These are phyloP conservation scores for Galerina marginata DNA, from an alignment of 768 basidiomycete species.

Conservation along the genomic window DNA sequence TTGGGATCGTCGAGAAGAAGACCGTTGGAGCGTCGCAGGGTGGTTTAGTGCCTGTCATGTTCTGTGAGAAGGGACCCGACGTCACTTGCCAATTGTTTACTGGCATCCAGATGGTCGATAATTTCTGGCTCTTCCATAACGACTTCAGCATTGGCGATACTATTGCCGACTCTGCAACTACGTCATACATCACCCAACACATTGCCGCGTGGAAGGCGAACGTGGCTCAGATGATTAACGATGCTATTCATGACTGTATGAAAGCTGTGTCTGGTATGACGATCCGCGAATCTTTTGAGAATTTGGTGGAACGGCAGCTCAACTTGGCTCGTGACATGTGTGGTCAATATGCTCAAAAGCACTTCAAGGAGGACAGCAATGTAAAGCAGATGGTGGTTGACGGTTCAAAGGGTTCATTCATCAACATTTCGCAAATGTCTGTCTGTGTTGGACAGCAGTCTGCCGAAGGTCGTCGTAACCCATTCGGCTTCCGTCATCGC, in stretches of 20 bases:
- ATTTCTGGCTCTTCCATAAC: slow-evolving; percentile 98
- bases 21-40: slow-evolving; percentile 97
- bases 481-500: slow-evolving; percentile 97
- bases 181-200: slow-evolving; percentile 83
- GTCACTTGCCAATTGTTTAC: slow-evolving; percentile 90
- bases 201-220: slow-evolving; percentile 82
- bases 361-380: slow-evolving; percentile 98
- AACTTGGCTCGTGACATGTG: slow-evolving; percentile 95
- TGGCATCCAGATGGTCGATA: slow-evolving; percentile 93
- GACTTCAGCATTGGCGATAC: slow-evolving; percentile 99
- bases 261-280: slow-evolving; percentile 98
- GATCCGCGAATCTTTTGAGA: slow-evolving; percentile 98
- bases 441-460: slow-evolving; percentile 98
- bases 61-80: slow-evolving; percentile 96
- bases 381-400: slow-evolving; percentile 99
- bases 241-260: slow-evolving; percentile 85
- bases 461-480: slow-evolving; percentile 97
- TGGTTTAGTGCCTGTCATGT: slow-evolving; percentile 94
- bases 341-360: slow-evolving; percentile 96
- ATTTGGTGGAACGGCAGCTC: slow-evolving; percentile 85
- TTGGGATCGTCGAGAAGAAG: slow-evolving; percentile 97
- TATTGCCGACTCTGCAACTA: slow-evolving; percentile 88
- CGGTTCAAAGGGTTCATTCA: slow-evolving; percentile 98
- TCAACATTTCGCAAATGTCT: slow-evolving; percentile 99
- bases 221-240: slow-evolving; percentile 79